Base-by-base conservation (phyloP, 2,329 filamentous ascomycete genomes). In the Hortaea sp. region DNA sequence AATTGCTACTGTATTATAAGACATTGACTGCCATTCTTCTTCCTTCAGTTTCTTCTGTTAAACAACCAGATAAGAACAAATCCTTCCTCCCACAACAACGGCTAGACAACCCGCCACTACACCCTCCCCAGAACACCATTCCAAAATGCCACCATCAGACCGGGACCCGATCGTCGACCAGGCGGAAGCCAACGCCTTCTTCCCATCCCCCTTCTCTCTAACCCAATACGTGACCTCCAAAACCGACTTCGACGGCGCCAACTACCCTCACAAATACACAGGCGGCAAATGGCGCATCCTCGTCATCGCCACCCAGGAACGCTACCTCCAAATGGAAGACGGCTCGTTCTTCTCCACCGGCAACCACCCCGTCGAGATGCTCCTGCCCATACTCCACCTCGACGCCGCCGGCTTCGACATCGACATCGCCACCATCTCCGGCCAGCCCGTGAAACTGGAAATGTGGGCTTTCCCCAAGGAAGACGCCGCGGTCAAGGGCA, bases 261-360 rank as follows among this genome's bases (percentile, higher is more conserved):
- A 53, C 44, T 54, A 53, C 29, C 52, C 52, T 29, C 53, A 54
- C 34, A 39, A 39, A 29, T 54, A 54, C 45, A 51, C 44, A 20
- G 52, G 52, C 20, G 50, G 50, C 13, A 54, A 54, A 43, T 54
- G 52, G 52, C 49, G 47, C 43, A 45, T 54, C 32, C 50, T 54
- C 41, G 46, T 54, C 12, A 54, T 54, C 31, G 52, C 48, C 30
- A 53, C 48, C 6, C 53, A 55, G 43, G 53, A 55, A 37, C 51
- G 51, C 9, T 55, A 55, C 45, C 45, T 55, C 11, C 29, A 32
- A 34, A 55, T 55, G 53, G 46, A 32, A 13, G 51, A 42, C 12
- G 52, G 51, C 43, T 39, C 53, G 43, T 55, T 55, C 39, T 55
- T 55, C 49, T 55, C 52, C 28, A 55, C 52, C 1, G 52, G 53